A percentile compares a stretch with the other conserved stretches of the same genome.
These are phyloP conservation scores for Tylopilus sp. DNA, from an alignment of 768 basidiomycete species.

Conservation along the genomic window DNA sequence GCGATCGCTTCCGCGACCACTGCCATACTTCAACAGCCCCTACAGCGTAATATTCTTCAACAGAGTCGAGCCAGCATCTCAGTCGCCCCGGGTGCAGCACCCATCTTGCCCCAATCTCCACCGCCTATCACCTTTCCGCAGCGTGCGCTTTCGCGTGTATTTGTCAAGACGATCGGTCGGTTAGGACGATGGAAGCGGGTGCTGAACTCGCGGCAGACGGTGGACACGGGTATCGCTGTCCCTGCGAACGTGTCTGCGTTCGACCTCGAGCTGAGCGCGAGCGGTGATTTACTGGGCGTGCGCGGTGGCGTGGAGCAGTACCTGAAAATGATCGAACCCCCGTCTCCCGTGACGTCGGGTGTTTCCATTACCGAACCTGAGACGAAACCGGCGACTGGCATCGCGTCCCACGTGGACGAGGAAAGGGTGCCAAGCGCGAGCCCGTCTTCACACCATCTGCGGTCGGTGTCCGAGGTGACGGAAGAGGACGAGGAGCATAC, in stretches of 20 bases:
- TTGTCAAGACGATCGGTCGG: slow-evolving; percentile 80
- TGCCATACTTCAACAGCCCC: slow-evolving; percentile 62
- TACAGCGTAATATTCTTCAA: slow-evolving; percentile 49
- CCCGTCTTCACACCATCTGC: slow-evolving; percentile 20
- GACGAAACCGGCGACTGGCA: not conserved
- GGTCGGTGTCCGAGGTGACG: slow-evolving; percentile 31
- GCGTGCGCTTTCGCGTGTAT: slow-evolving; percentile 65
- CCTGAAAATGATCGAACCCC: slow-evolving; percentile 51
- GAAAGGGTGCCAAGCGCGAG: slow-evolving; percentile 3
- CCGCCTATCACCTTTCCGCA: slow-evolving; percentile 47
- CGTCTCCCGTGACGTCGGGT: slow-evolving; percentile 20
- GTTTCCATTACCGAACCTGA: slow-evolving; percentile 1
- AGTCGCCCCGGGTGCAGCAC: slow-evolving; percentile 18
- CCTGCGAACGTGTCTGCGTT: slow-evolving; percentile 62
- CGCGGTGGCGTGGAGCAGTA: slow-evolving; percentile 66
- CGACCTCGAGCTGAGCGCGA: slow-evolving; percentile 61
- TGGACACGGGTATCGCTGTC: slow-evolving; percentile 35
- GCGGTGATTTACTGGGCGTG: slow-evolving; percentile 57
- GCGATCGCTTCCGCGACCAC: slow-evolving; percentile 55
- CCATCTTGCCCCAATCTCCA: slow-evolving; percentile 32
- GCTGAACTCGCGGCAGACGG: slow-evolving; percentile 46
- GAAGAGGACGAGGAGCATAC: slow-evolving; percentile 29
- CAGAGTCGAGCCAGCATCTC: slow-evolving; percentile 39
- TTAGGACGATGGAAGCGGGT: slow-evolving; percentile 83
- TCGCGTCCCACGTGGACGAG: not conserved